Evolutionary conservation across 495 filamentous ascomycete genomes (phyloP), one percentile per base, ranked within the genome.

Genomic region (Tetracladium marchalianum): DNA sequence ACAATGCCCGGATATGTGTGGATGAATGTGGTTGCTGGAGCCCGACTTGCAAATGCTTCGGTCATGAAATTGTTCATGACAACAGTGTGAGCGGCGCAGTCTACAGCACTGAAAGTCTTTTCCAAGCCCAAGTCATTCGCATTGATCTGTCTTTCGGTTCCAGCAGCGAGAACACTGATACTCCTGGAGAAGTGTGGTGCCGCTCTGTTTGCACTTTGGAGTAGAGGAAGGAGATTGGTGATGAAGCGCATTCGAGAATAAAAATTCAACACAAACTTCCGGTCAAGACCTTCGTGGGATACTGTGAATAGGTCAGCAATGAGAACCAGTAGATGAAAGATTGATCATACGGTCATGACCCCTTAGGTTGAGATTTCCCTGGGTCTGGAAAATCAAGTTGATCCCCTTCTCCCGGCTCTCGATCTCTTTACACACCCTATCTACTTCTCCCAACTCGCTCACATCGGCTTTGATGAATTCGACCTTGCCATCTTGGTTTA

Each of bases 1-100:
- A 84, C 79, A 1, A 62, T 32, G 3, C 71, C 70, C 0, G 82
- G 81, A 41, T 61, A 76, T 12, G 64, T 56, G 46, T 85, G 82
- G 4, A 85, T 53, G 57, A 84, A 85, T 1, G 60, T 61, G 2
- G 75, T 75, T 2, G 63, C 59, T 1, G 74, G 73, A 19, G 77
- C 63, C 49, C 59, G 35, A 32, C 55, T 36, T 1, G 78, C 73
- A 0, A 80, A 41, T 4, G 60, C 59, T 37, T 77, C 75, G 15
- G 43, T 39, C 55, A 58, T 58, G 31, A 54, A 47, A 41, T 52
- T 42, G 19, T 54, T 58, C 55, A 58, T 58, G 24, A 47, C 12
- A 13, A 38, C 52, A 12, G 47, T 46, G 27, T 58, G 55, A n/a
- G 6, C 19, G 7, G 55, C 55, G 31, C 51, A 54, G 22, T 34